Percentiles rank a stretch among this genome's conserved stretches.
Conservation (phyloP, 495 filamentous ascomycete genomes). For the Hypoxylon fragiforme region DNA sequence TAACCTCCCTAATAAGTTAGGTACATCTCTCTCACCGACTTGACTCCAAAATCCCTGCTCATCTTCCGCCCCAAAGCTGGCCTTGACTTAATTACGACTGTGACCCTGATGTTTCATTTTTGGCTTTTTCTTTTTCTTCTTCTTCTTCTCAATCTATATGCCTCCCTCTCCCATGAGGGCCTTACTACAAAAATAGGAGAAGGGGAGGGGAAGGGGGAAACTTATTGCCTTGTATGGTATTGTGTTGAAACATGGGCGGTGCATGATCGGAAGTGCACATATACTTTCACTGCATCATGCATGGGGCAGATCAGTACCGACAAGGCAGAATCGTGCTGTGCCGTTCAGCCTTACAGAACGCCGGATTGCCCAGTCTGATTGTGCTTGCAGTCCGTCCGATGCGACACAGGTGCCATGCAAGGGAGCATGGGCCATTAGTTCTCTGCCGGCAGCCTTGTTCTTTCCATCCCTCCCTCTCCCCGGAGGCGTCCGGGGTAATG, state of each 20-base stretch:
- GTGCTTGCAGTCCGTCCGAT: slow-evolving; percentile 12
- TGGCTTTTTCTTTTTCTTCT: not conserved
- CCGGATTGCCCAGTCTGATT: slow-evolving; percentile 13
- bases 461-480: too few relatives aligned
- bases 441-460: slow-evolving; percentile 17
- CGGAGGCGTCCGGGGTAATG: slow-evolving; percentile 9
- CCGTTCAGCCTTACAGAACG: slow-evolving; percentile 19
- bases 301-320: slow-evolving; percentile 7
- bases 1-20: not conserved
- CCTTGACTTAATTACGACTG: not conserved
- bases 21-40: too few relatives aligned
- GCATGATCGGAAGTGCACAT: slow-evolving; percentile 10
- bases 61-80: not conserved
- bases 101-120: not conserved
- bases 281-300: slow-evolving; percentile 21
- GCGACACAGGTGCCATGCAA: slow-evolving; percentile 23
- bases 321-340: slow-evolving; percentile 20
- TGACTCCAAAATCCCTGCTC: not conserved
- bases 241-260: slow-evolving; percentile 3
- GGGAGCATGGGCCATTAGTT: not conserved
- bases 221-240: not conserved
- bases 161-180: not conserved
- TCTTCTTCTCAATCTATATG: not conserved
- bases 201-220: not conserved
- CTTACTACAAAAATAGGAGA: not conserved